Percentiles rank a stretch among this genome's conserved stretches.
Evolutionary conservation across 2,329 filamentous ascomycete genomes (phyloP).

Genomic region (Colletotrichum sp.): DNA sequence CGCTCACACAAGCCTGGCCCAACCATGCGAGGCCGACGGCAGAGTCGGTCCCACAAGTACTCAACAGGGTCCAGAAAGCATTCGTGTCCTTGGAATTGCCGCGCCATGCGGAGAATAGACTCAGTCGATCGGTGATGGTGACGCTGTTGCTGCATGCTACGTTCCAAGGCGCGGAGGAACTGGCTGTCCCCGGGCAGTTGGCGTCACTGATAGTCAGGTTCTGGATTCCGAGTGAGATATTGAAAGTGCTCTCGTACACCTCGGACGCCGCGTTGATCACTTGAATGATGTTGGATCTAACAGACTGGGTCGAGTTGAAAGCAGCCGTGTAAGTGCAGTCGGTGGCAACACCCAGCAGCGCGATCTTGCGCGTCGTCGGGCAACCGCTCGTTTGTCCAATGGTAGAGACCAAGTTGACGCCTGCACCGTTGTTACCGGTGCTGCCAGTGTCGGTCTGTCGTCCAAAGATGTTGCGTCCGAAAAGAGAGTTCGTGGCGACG

Average conservation of each 20-base stretch:
- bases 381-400: conserved; percentile 89
- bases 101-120: conserved; percentile 88
- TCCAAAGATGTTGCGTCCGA: conserved; percentile 77
- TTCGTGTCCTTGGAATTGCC: conserved; percentile 78
- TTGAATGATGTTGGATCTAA: conserved; percentile 77
- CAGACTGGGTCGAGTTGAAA: conserved; percentile 70
- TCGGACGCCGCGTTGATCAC: conserved; percentile 87
- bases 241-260: conserved; percentile 90
- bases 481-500: conserved; percentile 70
- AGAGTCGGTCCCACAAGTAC: conserved; percentile 78
- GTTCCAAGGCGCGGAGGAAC: conserved; percentile 81
- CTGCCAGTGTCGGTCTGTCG: conserved; percentile 73
- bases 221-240: conserved; percentile 88
- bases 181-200: conserved; percentile 74
- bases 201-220: conserved; percentile 81
- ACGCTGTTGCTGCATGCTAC: conserved; percentile 68
- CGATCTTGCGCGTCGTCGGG: conserved; percentile 87
- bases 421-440: conserved; percentile 75
- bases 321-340: conserved; percentile 85
- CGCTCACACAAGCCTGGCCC: conserved; percentile 78
- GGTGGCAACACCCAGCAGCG: conserved; percentile 87
- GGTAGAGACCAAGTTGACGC: conserved; percentile 76
- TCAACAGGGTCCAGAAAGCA: conserved; percentile 92
- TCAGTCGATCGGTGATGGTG: conserved; percentile 79
- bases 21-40: conserved; percentile 95